These are phyloP conservation scores for Penicillium sp. DNA, from an alignment of 2,329 filamentous ascomycete species.

Conservation along the genomic window DNA sequence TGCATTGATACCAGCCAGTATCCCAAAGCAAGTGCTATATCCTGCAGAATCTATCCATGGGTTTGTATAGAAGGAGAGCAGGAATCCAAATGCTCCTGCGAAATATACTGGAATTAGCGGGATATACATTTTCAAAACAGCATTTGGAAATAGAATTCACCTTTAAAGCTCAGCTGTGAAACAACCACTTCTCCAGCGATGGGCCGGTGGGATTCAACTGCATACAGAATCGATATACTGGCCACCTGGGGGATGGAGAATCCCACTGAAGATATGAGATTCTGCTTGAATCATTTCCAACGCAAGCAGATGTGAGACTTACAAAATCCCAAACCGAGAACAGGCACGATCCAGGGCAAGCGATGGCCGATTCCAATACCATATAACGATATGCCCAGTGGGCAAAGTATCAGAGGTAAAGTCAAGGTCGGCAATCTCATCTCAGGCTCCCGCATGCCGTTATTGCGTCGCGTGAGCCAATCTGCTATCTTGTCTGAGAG, in stretches of 20 bases:
- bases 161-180: constrained; percentile 6
- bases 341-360: constrained; percentile 22
- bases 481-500: constrained; percentile 35
- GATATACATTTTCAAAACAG: not conserved
- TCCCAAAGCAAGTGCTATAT: constrained; percentile 1
- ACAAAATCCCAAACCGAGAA: constrained; percentile 4
- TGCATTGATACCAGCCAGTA: constrained; percentile 1
- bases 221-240: constrained; percentile 1
- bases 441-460: constrained; percentile 32
- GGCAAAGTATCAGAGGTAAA: constrained; percentile 28
- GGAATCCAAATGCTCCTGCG: constrained; percentile 1
- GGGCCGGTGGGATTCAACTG: constrained; percentile 5
- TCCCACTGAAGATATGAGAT: not conserved
- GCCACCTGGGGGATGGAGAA: constrained; percentile 2
- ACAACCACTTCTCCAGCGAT: constrained; percentile 10
- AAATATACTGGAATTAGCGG: not conserved
- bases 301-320: not conserved
- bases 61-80: constrained; percentile 10
- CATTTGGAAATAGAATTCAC: not conserved
- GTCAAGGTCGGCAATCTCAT: constrained; percentile 20
- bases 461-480: constrained; percentile 26
- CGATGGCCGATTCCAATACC: constrained; percentile 32
- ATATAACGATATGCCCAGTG: constrained; percentile 33
- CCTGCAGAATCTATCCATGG: constrained; percentile 8
- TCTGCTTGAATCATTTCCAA: not conserved